Conservation (phyloP, 768 basidiomycete species). For the Podaxis mareebaensis region DNA sequence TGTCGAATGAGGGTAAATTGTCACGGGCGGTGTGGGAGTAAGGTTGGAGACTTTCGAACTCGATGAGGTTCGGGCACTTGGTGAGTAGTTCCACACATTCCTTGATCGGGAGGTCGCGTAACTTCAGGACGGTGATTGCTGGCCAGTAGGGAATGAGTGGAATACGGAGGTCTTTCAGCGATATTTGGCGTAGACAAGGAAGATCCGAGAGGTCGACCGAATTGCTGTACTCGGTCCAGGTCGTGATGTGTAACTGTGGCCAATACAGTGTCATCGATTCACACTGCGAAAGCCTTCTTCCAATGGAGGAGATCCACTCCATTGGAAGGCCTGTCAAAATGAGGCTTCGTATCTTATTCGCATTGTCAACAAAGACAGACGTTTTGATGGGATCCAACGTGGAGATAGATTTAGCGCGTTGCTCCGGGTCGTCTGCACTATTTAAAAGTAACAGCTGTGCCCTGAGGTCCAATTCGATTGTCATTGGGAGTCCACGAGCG, state of each 20-base stretch:
- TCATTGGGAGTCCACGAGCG: conserved; percentile 4
- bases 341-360: background rate
- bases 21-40: background rate
- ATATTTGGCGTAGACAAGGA: background rate
- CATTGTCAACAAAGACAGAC: background rate
- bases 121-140: background rate
- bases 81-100: background rate
- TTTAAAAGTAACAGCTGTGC: background rate
- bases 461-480: background rate
- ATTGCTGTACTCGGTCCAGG: background rate
- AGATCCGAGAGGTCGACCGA: background rate
- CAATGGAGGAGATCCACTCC: background rate
- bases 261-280: background rate
- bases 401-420: background rate
- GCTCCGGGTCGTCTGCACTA: background rate
- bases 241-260: background rate
- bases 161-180: background rate
- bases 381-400: background rate
- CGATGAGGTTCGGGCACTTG: background rate
- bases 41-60: background rate
- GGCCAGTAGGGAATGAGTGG: background rate
- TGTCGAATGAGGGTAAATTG: background rate
- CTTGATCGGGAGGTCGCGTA: background rate
- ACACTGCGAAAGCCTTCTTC: background rate
- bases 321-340: background rate